Conservation (phyloP, 2,329 filamentous ascomycete genomes). For the Ophiostoma triangulosporum region DNA sequence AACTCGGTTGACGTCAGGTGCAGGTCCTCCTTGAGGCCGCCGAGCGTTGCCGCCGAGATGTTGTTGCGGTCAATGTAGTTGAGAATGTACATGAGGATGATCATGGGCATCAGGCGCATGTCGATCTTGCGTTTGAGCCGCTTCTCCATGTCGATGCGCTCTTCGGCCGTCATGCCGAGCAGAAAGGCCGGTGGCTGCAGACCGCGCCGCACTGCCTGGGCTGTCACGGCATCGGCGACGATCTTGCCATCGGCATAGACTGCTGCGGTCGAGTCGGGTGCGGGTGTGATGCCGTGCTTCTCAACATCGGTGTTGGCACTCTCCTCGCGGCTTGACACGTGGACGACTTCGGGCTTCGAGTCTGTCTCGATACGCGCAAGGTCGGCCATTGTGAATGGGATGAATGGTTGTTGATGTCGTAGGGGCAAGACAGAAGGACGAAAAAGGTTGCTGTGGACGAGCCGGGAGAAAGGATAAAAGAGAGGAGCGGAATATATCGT, state of each 20-base stretch:
- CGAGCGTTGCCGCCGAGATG: conserved; percentile 29
- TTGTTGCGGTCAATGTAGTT: conserved; percentile 42
- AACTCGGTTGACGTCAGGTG: conserved; percentile 22
- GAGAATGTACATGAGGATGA: conserved; percentile 50
- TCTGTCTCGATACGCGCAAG: conserved; percentile 1
- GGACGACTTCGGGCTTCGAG: background rate
- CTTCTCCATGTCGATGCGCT: conserved; percentile 31
- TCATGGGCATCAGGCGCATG: conserved; percentile 41
- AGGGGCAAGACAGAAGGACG: background rate
- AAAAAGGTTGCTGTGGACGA: background rate
- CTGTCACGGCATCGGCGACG: conserved; percentile 20
- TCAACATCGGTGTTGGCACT: background rate
- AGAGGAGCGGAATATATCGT: background rate
- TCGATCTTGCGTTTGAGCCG: conserved; percentile 47
- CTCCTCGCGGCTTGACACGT: conserved; percentile 1
- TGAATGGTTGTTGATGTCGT: background rate
- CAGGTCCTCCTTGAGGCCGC: conserved; percentile 33
- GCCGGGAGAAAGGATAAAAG: background rate
- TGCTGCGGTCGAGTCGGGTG: background rate
- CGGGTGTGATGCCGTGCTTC: background rate
- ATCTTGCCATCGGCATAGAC: background rate
- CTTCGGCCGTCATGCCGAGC: conserved; percentile 11
- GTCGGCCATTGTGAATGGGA: background rate
- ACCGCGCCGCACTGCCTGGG: conserved; percentile 27
- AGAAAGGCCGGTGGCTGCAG: conserved; percentile 18